A percentile compares a stretch with the other conserved stretches of the same genome.
Evolutionary conservation across 192 early-diverging fungal genomes (phyloP).

Genomic region (Coemansia sp.): DNA sequence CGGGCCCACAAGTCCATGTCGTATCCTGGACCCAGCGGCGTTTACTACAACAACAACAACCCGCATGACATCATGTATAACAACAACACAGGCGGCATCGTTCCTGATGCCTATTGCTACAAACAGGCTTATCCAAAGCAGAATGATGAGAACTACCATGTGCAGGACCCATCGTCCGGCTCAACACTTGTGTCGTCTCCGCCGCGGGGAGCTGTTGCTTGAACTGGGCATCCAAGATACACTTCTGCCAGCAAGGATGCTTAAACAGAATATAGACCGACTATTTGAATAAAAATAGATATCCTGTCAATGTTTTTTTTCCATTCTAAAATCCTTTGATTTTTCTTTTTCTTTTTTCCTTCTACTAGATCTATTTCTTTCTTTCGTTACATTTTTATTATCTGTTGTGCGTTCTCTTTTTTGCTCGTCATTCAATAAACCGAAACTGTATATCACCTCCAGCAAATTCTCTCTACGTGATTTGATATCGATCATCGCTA

Average conservation of each 20-base stretch:
- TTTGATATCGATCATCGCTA: no score
- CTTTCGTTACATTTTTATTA: neutral
- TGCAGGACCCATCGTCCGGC: slow-evolving; percentile 29
- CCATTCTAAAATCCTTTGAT: neutral
- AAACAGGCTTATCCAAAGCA: neutral
- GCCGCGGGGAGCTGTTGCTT: slow-evolving; percentile 32
- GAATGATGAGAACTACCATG: neutral
- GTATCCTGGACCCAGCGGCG: slow-evolving; percentile 49
- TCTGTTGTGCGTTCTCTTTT: neutral
- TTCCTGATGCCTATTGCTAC: slow-evolving; percentile 4
- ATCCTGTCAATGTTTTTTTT: neutral
- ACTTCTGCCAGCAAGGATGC: neutral
- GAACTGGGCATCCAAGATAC: neutral
- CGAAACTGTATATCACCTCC: no score
- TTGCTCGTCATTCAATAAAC: no score
- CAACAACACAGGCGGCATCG: slow-evolving; percentile 1
- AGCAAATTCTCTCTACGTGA: no score
- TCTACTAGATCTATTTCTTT: neutral
- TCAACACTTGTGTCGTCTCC: slow-evolving; percentile 49
- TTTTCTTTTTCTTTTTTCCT: neutral
- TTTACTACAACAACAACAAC: slow-evolving; percentile 30
- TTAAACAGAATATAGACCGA: neutral
- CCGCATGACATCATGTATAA: slow-evolving; percentile 6
- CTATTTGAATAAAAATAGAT: neutral
- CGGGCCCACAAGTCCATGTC: slow-evolving; percentile 31